A percentile compares a stretch with the other conserved stretches of the same genome.
These are phyloP conservation scores for Xylaria polymorpha DNA, from an alignment of 2,329 filamentous ascomycete genomes.

Conservation along the genomic window DNA sequence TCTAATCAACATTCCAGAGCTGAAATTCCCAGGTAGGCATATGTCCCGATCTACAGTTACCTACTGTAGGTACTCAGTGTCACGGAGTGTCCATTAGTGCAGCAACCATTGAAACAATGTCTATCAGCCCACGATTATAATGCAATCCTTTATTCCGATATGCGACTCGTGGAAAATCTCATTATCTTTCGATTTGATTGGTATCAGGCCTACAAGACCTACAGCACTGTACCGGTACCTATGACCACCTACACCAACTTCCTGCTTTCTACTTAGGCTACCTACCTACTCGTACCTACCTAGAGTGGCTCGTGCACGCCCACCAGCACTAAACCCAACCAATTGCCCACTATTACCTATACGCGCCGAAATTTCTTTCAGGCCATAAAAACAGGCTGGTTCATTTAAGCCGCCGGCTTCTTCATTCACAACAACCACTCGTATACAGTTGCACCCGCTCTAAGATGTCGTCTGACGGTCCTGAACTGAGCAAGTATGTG, in stretches of 20 bases:
- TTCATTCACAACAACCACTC: constrained; percentile 3
- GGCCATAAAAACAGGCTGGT: constrained; percentile 33
- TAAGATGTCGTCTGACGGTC: constrained; percentile 43
- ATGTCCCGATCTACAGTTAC: background rate
- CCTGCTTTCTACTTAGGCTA: too few species aligned
- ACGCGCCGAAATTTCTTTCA: constrained; percentile 39
- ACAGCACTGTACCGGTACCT: too few species aligned
- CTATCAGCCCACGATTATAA: background rate
- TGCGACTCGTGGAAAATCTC: background rate
- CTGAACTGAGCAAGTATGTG: constrained; percentile 71
- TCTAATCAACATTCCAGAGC: background rate
- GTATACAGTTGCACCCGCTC: constrained; percentile 17
- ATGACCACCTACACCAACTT: too few species aligned
- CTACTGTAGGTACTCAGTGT: background rate
- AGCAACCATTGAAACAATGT: background rate
- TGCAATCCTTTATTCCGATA: background rate
- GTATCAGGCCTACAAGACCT: background rate
- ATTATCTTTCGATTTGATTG: background rate
- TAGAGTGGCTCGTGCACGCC: constrained; percentile 22
- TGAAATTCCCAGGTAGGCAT: constrained; percentile 3
- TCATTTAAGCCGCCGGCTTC: constrained; percentile 9
- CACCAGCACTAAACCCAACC: background rate
- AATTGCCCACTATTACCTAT: constrained; percentile 6
- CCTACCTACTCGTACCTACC: too few species aligned
- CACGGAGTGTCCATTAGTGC: background rate